Base-by-base conservation (phyloP, 78 protist species). In the Dictyostelium capitatum region DNA sequence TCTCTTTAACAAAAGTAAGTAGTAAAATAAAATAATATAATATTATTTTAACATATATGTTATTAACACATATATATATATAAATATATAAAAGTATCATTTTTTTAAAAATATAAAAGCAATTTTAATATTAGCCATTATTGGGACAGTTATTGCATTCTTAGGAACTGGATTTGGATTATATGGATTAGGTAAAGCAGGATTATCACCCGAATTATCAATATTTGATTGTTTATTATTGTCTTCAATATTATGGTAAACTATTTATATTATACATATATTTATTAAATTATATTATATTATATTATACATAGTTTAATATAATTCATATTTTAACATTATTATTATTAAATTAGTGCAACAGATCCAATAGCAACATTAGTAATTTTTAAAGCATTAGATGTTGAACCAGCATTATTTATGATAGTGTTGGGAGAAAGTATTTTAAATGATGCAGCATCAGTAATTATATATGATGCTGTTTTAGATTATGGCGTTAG, bases 301-400 rank as follows among this genome's bases (percentile, higher is more conserved):
- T n/a, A n/a, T n/a, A n/a, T n/a, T n/a, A n/a, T n/a, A n/a, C n/a
- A n/a, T n/a, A n/a, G n/a, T n/a, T n/a, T n/a, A n/a, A n/a, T n/a
- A n/a, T n/a, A n/a, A 37, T 37, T 37, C 43, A 37, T 37, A 37
- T 37, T 37, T 37, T 37, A 37, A 37, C 43, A 37, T 37, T 37
- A 77, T 50, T 48, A 47, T 74, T n/a, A n/a, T n/a, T n/a, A n/a
- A n/a, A n/a, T 37, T 37, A 37, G 43, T 59, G 7, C 99, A 6
- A 97, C 97, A 10, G 99, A 98, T 89, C 99, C 99, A 2, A 98
- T 98, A 10, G 98, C 99, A 3, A 96, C 98, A 23, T 72, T 98
- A 7, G 96, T 97, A 23, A 90, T 97, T 51, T 95, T 98, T 46
- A 50, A 83, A 23, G 95, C 80, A 46, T 82, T 98, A 23, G 84